Conservation (phyloP, 1,284 basidiomycete genomes). For the Stygiomarasmius scandens region DNA sequence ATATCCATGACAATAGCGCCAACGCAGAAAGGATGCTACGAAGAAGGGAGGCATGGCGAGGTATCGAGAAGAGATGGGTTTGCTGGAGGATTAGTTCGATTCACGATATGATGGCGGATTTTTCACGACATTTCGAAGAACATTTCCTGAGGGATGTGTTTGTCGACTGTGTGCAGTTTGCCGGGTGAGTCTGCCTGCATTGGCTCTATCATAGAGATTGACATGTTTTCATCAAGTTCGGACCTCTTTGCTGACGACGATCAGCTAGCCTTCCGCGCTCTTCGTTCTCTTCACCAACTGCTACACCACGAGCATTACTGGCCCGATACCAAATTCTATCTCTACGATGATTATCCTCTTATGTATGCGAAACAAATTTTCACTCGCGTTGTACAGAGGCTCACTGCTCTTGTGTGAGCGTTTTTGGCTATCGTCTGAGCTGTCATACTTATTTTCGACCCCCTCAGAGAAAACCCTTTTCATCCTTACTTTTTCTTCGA, state of each 20-base stretch:
- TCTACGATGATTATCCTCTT: not conserved
- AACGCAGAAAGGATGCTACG: not conserved
- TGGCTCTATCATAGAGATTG: not conserved
- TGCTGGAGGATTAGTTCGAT: conserved; percentile 12
- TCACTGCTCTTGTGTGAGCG: not conserved
- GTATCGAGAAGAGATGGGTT: not conserved
- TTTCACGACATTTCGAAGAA: not conserved
- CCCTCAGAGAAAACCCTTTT: not conserved
- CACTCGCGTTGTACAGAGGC: not conserved
- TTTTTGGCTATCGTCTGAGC: not conserved
- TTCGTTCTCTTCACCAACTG: conserved; percentile 1
- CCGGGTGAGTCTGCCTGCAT: conserved; percentile 1
- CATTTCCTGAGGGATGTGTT: not conserved
- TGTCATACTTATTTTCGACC: not conserved
- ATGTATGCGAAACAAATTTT: not conserved
- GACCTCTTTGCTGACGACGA: not conserved
- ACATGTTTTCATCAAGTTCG: not conserved
- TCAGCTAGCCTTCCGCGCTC: not conserved
- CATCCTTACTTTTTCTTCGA: not conserved
- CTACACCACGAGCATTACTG: not conserved
- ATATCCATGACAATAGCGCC: not conserved
- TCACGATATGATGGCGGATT: conserved; percentile 3
- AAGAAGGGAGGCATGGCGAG: not conserved
- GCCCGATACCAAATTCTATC: not conserved
- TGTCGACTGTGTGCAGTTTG: conserved; percentile 3